Base-by-base conservation (phyloP, 2,329 filamentous ascomycete genomes). In the Apiospora kogelbergensis region DNA sequence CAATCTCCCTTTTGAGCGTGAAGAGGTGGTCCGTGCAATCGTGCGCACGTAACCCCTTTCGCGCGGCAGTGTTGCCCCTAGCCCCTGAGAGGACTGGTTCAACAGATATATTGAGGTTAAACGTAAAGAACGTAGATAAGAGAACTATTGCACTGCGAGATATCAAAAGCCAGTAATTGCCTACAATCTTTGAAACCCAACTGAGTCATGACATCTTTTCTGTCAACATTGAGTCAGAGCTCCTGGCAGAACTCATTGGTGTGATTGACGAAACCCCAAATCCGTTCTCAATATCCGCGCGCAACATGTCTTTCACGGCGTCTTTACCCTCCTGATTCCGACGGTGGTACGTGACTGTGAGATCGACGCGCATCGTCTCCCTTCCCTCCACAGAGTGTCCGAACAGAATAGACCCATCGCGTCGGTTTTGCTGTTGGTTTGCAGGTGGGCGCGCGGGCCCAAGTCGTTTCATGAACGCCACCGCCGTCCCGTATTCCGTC, bases 401-500 rank as follows among this genome's bases (percentile, higher is more conserved):
- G 13, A 68, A 48, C 44, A 68, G 44, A 41, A 68, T 63, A 4
- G 67, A 63, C 7, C 37, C 67, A 6, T 64, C 15, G 33, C 33
- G 17, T n/a, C 11, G 22, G 20, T 11, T n/a, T 3, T 7, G 4
- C 42, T 20, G 1, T 20, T 44, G 42, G 3, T 7, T 5, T 20
- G 33, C 17, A 15, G 6, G 15, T 5, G 5, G 42, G 20, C 42
- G 17, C 17, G 42, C 7, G 5, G 30, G 30, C 1, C 13, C 3
- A 20, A 20, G n/a, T 33, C 57, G 67, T 5, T 26, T 26, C 30
- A 63, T 2, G 13, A 68, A 45, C 7, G 42, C 63, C n/a, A 6
- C 26, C 20, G 67, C 67, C 15, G 63, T 41, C n/a, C 53, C 63
- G 10, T 42, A 60, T 42, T 68, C 67, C 1, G 67, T 66, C 13